Percentiles rank a stretch among this genome's conserved stretches.
These are phyloP conservation scores for Penicillium concentricum DNA, from an alignment of 2,329 filamentous ascomycete species.

Conservation along the genomic window DNA sequence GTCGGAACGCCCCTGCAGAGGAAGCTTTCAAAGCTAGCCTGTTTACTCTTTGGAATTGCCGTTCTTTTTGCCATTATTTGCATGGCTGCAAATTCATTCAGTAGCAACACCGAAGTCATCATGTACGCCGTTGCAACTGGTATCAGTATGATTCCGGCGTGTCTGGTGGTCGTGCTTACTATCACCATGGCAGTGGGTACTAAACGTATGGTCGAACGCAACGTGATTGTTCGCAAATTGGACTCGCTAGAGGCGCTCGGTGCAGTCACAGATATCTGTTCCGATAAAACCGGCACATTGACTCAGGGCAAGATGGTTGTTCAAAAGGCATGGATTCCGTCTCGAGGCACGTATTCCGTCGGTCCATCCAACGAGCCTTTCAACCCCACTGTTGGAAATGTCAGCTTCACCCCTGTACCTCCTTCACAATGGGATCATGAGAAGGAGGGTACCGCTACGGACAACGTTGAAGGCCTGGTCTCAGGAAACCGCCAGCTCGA, in stretches of 20 bases:
- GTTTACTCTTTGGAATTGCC: conserved; percentile 63
- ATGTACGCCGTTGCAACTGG: conserved; percentile 60
- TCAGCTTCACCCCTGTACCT: conserved; percentile 37
- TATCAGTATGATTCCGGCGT: conserved; percentile 59
- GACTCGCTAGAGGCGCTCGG: conserved; percentile 58
- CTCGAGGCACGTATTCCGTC: conserved; percentile 56
- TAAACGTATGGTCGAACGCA: conserved; percentile 52
- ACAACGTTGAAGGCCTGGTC: conserved; percentile 28
- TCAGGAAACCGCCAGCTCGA: conserved; percentile 47
- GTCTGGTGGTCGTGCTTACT: conserved; percentile 61
- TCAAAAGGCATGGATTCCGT: conserved; percentile 57
- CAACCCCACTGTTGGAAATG: conserved; percentile 53
- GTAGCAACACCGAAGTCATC: conserved; percentile 54
- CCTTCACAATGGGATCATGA: conserved; percentile 11
- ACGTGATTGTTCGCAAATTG: conserved; percentile 57
- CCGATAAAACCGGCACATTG: conserved; percentile 58
- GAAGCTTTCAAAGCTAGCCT: conserved; percentile 63
- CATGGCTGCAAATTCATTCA: conserved; percentile 60
- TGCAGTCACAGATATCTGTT: conserved; percentile 57
- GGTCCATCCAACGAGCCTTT: conserved; percentile 54
- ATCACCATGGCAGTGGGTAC: conserved; percentile 63
- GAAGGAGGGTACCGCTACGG: neutral
- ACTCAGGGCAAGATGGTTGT: conserved; percentile 63
- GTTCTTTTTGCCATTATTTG: conserved; percentile 67
- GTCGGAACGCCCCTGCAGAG: conserved; percentile 66